Evolutionary conservation across 495 filamentous ascomycete genomes (phyloP).

Genomic region (Echria macrotheca): DNA sequence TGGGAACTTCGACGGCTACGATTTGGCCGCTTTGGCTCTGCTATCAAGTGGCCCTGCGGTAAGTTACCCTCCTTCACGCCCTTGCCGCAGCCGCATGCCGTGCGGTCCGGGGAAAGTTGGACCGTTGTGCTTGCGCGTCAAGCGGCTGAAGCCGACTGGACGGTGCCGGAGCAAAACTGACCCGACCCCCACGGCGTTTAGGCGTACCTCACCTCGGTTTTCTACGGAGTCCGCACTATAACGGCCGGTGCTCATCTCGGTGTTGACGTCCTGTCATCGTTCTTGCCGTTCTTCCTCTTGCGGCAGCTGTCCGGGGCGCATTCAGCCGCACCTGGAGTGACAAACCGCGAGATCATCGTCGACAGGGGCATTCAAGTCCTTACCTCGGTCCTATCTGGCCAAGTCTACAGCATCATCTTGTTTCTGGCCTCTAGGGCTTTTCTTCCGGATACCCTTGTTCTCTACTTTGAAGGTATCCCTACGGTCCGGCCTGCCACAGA

Average conservation of each 20-base stretch:
- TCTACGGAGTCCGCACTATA: conserved; percentile 60
- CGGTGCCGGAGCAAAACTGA: not conserved
- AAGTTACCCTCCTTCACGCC: conserved; percentile 20
- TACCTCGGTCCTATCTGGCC: conserved; percentile 59
- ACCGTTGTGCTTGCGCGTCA: too few relatives aligned
- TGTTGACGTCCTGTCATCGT: conserved; percentile 61
- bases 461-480: conserved; percentile 63
- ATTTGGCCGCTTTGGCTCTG: conserved; percentile 61
- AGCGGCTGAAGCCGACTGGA: too few relatives aligned
- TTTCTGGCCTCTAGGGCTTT: conserved; percentile 58
- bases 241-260: conserved; percentile 52
- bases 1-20: conserved; percentile 64
- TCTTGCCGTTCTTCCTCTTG: conserved; percentile 65
- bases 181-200: conserved; percentile 18
- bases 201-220: conserved; percentile 64
- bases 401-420: conserved; percentile 62
- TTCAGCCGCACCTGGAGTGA: conserved; percentile 48
- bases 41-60: conserved; percentile 66
- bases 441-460: conserved; percentile 61
- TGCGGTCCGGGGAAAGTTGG: not conserved
- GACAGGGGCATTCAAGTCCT: conserved; percentile 57
- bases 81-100: conserved; percentile 7
- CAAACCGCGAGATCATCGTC: conserved; percentile 65
- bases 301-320: conserved; percentile 60
- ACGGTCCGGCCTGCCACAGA: conserved; percentile 59